Conservation (phyloP, 1,284 basidiomycete genomes). For the Athelia psychrophila region DNA sequence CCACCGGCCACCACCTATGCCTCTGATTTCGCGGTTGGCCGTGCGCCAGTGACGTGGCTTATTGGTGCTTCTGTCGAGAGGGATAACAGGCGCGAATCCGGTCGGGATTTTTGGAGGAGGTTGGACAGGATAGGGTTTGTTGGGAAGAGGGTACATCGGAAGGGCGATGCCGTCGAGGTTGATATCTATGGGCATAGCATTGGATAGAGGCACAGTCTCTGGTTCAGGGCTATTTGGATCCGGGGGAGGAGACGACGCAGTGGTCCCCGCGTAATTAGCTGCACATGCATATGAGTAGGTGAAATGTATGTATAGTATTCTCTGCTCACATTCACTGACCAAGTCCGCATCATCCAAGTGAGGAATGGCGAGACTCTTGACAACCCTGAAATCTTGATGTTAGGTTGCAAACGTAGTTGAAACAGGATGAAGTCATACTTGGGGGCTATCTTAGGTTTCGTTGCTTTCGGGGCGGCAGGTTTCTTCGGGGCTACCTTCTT, state of each 20-base stretch:
- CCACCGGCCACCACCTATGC: slow-evolving; percentile 79
- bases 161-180: slow-evolving; percentile 49
- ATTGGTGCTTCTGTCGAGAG: slow-evolving; percentile 59
- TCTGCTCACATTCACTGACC: slow-evolving; percentile 41
- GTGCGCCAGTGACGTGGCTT: slow-evolving; percentile 67
- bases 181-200: slow-evolving; percentile 32
- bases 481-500: slow-evolving; percentile 37
- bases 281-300: slow-evolving; percentile 4
- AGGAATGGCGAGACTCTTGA: slow-evolving; percentile 19
- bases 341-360: slow-evolving; percentile 31
- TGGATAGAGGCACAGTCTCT: slow-evolving; percentile 14
- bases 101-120: slow-evolving; percentile 69
- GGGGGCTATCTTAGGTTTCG: not conserved
- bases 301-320: not conserved
- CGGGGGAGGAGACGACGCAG: slow-evolving; percentile 41
- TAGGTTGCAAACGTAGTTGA: not conserved
- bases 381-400: slow-evolving; percentile 3
- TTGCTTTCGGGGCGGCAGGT: slow-evolving; percentile 2
- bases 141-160: slow-evolving; percentile 71
- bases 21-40: slow-evolving; percentile 71
- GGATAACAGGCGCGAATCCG: slow-evolving; percentile 62
- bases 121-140: slow-evolving; percentile 76
- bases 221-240: slow-evolving; percentile 24
- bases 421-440: not conserved
- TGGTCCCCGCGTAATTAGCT: slow-evolving; percentile 38